Evolutionary conservation across 441 rosid species (phyloP), one percentile per base, ranked within the genome.

Genomic region (Adansonia gregorii): DNA sequence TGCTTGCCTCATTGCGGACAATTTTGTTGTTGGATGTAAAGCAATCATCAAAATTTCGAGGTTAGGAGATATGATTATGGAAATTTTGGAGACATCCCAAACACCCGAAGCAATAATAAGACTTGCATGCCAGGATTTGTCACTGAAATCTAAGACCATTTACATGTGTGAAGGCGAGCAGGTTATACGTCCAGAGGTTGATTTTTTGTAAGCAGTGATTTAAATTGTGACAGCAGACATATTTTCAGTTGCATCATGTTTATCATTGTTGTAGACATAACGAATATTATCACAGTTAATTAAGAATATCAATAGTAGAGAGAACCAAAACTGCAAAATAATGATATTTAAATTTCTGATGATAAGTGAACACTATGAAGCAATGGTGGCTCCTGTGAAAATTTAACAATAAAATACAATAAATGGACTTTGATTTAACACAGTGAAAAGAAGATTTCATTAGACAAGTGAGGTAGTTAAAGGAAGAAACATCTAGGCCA

Each of bases 151-250:
- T 20, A 49, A 60, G 27, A 41, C 39, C 15, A 45, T 80, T 80
- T 87, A 83, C 93, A 71, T 84, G 93, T 86, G 78, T 91, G 95
- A 49, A 90, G 91, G 0, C 90, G 97, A 0, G 96, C 96, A 69
- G 96, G 89, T 79, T 87, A 89, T 79, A 94, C 69, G 75, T 94
- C 94, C 78, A 91, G 19, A 49, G 97, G 90, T 78, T 88, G 89
- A 79, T 91, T 31, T 31, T 31, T 31, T 31, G 35, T 31, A 31
- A 31, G 35, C 35, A 31, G 3, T 31, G 35, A 31, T 31, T 31
- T 31, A 31, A 31, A 1, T 31, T 1, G 35, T 31, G 35, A 31
- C 35, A 31, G 39, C 39, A 31, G 0, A 31, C 39, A 3, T 31
- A 31, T 31, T 31, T 31, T 31, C 39, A 31, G 39, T 31, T 31